Percentiles rank a stretch among this genome's conserved stretches.
These are phyloP conservation scores for Trichoderma sp. DNA, from an alignment of 2,329 filamentous ascomycete genomes.

Conservation along the genomic window DNA sequence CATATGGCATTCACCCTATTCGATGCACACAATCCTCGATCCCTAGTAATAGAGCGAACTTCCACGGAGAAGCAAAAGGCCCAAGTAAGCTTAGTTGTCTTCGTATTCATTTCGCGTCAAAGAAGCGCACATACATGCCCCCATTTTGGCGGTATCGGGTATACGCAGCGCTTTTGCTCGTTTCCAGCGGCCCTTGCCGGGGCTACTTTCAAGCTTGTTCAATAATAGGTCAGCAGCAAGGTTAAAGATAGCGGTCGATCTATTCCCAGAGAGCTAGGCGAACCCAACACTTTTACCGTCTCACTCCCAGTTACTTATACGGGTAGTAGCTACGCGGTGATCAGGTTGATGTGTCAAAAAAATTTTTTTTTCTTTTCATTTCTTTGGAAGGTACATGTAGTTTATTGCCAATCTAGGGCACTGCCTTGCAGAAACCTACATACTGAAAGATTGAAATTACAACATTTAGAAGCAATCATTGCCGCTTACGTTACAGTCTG, in stretches of 20 bases:
- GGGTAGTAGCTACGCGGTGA: background rate
- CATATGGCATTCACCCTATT: background rate
- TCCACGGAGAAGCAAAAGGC: no score
- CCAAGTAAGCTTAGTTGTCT: no score
- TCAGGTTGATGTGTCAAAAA: background rate
- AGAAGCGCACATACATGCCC: background rate
- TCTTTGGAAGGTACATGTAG: no score
- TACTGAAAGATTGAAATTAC: background rate
- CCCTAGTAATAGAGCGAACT: no score
- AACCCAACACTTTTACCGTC: background rate
- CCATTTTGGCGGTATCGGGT: background rate
- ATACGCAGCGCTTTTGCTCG: background rate
- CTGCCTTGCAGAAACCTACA: background rate
- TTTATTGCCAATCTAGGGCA: background rate
- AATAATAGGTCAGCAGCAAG: background rate
- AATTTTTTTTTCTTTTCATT: no score
- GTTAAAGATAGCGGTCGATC: background rate
- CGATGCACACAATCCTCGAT: background rate
- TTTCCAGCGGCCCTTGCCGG: background rate
- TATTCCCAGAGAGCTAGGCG: background rate
- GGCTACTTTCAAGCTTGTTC: background rate
- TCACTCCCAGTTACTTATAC: background rate
- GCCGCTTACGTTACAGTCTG: background rate
- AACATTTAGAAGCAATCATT: background rate
- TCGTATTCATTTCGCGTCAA: background rate